phyloP scores from a whole-genome alignment of 78 protist species.

The Trichosphaerium sp. region DNA sequence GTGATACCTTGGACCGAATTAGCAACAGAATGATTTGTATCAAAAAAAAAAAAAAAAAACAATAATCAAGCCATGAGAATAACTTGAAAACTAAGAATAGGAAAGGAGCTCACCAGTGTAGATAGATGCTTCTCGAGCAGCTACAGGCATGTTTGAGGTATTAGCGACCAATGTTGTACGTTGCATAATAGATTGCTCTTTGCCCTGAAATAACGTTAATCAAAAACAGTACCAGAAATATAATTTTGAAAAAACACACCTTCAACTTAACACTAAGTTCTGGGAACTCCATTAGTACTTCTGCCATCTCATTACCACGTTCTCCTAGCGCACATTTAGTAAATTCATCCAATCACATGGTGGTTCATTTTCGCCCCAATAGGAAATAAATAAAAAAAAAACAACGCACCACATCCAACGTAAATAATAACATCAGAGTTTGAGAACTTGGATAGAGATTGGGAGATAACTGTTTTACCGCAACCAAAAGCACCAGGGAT shows the following conservation, averaged over 20 bases:
- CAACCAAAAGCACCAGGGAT: conserved; percentile 99
- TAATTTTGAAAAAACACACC: not conserved
- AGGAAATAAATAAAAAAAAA: not conserved
- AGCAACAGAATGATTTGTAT: too few relatives aligned
- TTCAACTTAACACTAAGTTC: conserved; percentile 27
- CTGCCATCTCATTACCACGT: conserved; percentile 99
- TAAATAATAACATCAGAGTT: conserved; percentile 98
- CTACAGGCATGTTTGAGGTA: conserved; percentile 99
- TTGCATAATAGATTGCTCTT: conserved; percentile 93
- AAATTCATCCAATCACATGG: not conserved
- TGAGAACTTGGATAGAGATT: conserved; percentile 98
- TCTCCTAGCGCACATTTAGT: too few relatives aligned
- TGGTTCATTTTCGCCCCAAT: not conserved
- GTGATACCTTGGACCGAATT: conserved; percentile 69
- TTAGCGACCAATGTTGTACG: conserved; percentile 99
- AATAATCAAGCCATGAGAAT: too few relatives aligned
- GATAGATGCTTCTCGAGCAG: conserved; percentile 99
- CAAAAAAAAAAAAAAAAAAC: not conserved
- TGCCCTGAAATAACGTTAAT: conserved; percentile 58
- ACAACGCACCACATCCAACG: conserved; percentile 97
- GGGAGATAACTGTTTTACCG: conserved; percentile 99
- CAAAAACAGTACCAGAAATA: conserved; percentile 2
- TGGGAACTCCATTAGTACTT: conserved; percentile 99
- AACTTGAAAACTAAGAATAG: too few relatives aligned
- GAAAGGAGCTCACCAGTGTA: conserved; percentile 80